A percentile compares a stretch with the other conserved stretches of the same genome.
These are phyloP conservation scores for Fonsecaea monophora DNA, from an alignment of 2,329 filamentous ascomycete species.

Conservation along the genomic window DNA sequence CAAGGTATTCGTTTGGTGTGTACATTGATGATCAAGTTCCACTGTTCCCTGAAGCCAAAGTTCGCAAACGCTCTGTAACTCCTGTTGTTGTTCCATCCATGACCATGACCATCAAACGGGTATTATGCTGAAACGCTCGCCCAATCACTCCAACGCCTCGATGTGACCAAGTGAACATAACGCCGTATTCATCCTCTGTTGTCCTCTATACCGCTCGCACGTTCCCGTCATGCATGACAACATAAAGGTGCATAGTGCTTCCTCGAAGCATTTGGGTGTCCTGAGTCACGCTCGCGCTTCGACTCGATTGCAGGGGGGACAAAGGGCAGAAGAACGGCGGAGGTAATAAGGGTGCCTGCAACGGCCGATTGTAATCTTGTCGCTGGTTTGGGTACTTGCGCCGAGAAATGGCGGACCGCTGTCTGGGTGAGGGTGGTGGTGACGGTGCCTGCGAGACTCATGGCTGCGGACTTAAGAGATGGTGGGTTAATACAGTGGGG, in stretches of 20 bases:
- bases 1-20: slow-evolving; percentile 20
- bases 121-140: slow-evolving; percentile 20
- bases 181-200: slow-evolving; percentile 19
- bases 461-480: slow-evolving; percentile 20
- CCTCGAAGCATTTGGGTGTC: slow-evolving; percentile 46
- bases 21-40: slow-evolving; percentile 21
- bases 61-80: slow-evolving; percentile 1
- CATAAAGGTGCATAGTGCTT: slow-evolving; percentile 45
- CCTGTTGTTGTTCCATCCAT: slow-evolving; percentile 15
- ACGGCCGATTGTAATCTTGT: slow-evolving; percentile 50
- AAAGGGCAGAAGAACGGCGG: slow-evolving; percentile 54
- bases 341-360: slow-evolving; percentile 50
- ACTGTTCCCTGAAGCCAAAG: neutral
- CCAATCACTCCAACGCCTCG: slow-evolving; percentile 9
- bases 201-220: slow-evolving; percentile 5
- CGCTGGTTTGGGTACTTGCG: slow-evolving; percentile 49
- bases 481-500: neutral
- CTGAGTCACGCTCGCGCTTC: slow-evolving; percentile 50
- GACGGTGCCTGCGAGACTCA: slow-evolving; percentile 33
- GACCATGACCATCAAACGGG: slow-evolving; percentile 6
- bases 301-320: slow-evolving; percentile 56
- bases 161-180: slow-evolving; percentile 12
- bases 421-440: slow-evolving; percentile 35
- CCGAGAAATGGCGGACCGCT: slow-evolving; percentile 54
- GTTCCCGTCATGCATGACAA: slow-evolving; percentile 34